Evolutionary conservation across 1,139 yeast species (phyloP).

Genomic region (Nadsonia starkeyi-henricii): DNA sequence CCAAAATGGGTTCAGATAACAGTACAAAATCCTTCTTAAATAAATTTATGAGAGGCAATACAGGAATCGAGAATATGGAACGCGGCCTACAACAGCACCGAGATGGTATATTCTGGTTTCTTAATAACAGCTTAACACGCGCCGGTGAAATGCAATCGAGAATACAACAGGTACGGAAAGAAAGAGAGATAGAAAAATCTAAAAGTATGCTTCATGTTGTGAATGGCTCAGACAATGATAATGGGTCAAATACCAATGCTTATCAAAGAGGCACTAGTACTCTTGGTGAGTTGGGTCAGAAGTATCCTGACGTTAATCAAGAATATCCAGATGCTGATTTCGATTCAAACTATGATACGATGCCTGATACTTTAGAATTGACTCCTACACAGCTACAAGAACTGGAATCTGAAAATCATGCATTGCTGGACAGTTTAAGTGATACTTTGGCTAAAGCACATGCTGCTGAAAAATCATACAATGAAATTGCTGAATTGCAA

Average conservation of each 20-base stretch:
- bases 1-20: background rate
- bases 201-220: constrained; percentile 14
- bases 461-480: constrained; percentile 57
- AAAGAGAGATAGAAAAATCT: constrained; percentile 22
- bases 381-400: constrained; percentile 54
- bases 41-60: constrained; percentile 4
- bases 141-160: constrained; percentile 24
- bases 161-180: constrained; percentile 24
- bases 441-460: constrained; percentile 25
- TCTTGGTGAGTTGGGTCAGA: background rate
- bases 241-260: constrained; percentile 1
- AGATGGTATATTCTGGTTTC: constrained; percentile 23
- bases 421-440: constrained; percentile 54
- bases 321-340: background rate
- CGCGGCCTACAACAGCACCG: constrained; percentile 18
- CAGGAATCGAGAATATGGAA: constrained; percentile 6
- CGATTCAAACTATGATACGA: constrained; percentile 2
- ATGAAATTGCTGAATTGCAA: constrained; percentile 69
- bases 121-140: constrained; percentile 20
- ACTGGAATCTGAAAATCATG: constrained; percentile 59
- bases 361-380: constrained; percentile 15
- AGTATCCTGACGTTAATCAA: background rate
- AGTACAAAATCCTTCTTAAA: constrained; percentile 7
- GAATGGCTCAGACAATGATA: background rate
- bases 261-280: background rate